phyloP scores from a whole-genome alignment of 75 land plant species.

The Picea sitchensis region DNA sequence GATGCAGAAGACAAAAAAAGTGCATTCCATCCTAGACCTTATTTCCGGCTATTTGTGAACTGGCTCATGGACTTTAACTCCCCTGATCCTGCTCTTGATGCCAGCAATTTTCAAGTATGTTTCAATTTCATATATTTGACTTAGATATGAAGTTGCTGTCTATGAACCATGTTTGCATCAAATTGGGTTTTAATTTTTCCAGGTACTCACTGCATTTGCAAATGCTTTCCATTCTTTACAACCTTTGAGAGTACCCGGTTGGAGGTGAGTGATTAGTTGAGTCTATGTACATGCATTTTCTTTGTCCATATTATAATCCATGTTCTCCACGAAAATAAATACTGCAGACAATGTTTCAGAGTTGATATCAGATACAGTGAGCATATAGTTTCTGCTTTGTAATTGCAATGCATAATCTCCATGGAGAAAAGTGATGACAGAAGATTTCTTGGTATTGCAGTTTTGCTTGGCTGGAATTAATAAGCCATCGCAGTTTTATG shows the following conservation, averaged over 20 bases:
- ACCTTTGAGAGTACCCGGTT: constrained; percentile 84
- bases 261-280: constrained; percentile 50
- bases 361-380: background rate
- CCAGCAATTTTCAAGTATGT: constrained; percentile 81
- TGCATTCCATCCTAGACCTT: constrained; percentile 92
- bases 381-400: background rate
- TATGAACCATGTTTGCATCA: background rate
- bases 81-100: constrained; percentile 74
- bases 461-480: constrained; percentile 96
- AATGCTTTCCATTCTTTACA: constrained; percentile 90
- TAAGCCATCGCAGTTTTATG: constrained; percentile 96
- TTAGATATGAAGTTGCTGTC: background rate
- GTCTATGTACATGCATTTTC: too few species aligned
- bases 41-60: constrained; percentile 81
- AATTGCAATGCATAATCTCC: background rate
- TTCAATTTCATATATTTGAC: background rate
- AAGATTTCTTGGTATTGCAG: constrained; percentile 22
- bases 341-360: background rate
- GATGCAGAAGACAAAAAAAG: constrained; percentile 86
- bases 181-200: constrained; percentile 5
- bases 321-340: background rate
- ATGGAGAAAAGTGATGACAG: background rate
- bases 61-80: constrained; percentile 79
- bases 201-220: constrained; percentile 85
- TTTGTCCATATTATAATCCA: background rate